These are phyloP conservation scores for Suillus luteus DNA, from an alignment of 768 basidiomycete species.

Conservation along the genomic window DNA sequence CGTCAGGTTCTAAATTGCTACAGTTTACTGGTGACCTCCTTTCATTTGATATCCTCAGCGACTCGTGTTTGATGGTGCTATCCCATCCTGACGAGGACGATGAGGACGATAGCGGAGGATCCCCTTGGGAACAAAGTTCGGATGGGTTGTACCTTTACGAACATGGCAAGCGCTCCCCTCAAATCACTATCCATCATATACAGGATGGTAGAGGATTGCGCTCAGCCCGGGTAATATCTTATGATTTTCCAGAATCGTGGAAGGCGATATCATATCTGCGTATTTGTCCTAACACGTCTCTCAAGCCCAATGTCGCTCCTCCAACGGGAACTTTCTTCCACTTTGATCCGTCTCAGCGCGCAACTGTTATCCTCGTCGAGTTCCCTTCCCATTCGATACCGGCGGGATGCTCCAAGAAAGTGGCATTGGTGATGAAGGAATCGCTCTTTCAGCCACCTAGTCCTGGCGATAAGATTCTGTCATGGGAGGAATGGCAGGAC, in stretches of 20 bases:
- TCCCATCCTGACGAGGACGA: slow-evolving; percentile 37
- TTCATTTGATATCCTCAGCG: slow-evolving; percentile 33
- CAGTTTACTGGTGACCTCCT: slow-evolving; percentile 32
- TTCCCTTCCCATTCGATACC: slow-evolving; percentile 43
- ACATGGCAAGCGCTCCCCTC: slow-evolving; percentile 34
- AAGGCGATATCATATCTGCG: slow-evolving; percentile 42
- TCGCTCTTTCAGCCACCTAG: slow-evolving; percentile 47
- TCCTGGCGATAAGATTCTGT: slow-evolving; percentile 46
- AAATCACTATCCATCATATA: slow-evolving; percentile 29
- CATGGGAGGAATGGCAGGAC: slow-evolving; percentile 59
- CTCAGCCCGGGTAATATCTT: slow-evolving; percentile 29
- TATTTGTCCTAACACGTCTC: slow-evolving; percentile 50
- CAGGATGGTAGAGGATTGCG: slow-evolving; percentile 14
- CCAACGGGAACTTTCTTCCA: slow-evolving; percentile 55
- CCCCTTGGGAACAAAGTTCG: slow-evolving; percentile 28
- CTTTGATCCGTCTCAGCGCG: slow-evolving; percentile 51
- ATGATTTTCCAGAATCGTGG: slow-evolving; percentile 61
- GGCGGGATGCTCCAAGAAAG: slow-evolving; percentile 37
- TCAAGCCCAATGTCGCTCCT: slow-evolving; percentile 37
- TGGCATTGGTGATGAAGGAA: slow-evolving; percentile 57
- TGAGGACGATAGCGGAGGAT: slow-evolving; percentile 28
- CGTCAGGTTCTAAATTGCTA: neutral
- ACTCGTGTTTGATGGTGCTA: slow-evolving; percentile 27
- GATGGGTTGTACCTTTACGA: slow-evolving; percentile 35
- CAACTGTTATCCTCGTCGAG: slow-evolving; percentile 45